Evolutionary conservation across 192 early-diverging fungal species (phyloP), one percentile per base, ranked within the genome.

Genomic region (Coemansia sp.): DNA sequence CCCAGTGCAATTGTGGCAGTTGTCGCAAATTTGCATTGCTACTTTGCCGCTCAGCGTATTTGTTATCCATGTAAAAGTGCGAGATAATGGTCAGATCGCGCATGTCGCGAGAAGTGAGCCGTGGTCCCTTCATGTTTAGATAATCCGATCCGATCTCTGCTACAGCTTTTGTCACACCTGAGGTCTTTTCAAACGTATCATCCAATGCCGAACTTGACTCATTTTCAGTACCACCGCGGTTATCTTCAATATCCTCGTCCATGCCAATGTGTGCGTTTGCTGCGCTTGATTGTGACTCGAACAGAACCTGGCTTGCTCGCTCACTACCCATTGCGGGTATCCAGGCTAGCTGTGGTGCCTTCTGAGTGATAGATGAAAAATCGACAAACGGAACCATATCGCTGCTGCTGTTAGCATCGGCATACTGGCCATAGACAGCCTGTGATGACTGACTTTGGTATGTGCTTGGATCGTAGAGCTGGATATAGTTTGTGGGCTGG

Each of bases 401-500:
- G 60, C 45, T 22, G 76, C 76, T 40, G n/a, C 30, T 58, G 7
- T 14, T 11, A 14, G 2, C 12, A 14, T 45, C 12, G 2, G 42
- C 42, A 56, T 33, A 29, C 12, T 11, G 30, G 30, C 25, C 42
- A 50, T 52, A 54, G 12, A 48, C 49, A 48, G 40, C 17, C 36
- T 20, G 50, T 36, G 36, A 32, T 25, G 29, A 32, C 4, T 66
- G 56, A 8, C 36, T 29, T 18, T 62, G 33, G 8, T 7, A 11
- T 12, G 22, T 4, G 2, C 36, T 32, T 6, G 72, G 59, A 32
- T 76, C 75, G 63, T 81, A 73, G 1, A 88, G 71, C 40, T 89
- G 89, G 42, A 90, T 84, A 3, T 94, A 84, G 73, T 90, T 80
- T 28, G 89, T 89, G 14, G 95, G 94, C 3, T 63, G 72, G 10